Percentiles rank a stretch among this genome's conserved stretches.
phyloP scores from a whole-genome alignment of 2,329 filamentous ascomycete genomes.

The Colletotrichum sp. region DNA sequence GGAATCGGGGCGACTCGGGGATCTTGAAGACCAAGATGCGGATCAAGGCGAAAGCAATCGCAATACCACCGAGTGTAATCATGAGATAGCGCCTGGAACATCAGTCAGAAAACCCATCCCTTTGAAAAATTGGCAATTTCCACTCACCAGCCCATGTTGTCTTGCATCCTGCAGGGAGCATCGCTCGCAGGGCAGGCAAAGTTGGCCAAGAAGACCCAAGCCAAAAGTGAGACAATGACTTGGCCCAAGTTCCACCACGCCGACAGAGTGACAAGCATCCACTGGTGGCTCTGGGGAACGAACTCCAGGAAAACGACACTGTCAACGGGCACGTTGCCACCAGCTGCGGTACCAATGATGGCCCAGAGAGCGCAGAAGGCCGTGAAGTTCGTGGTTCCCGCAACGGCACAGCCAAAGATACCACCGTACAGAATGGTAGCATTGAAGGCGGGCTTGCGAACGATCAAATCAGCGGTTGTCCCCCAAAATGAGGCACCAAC shows the following conservation, averaged over 20 bases:
- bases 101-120: background rate
- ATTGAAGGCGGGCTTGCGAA: conserved; percentile 50
- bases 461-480: conserved; percentile 43
- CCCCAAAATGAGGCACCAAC: conserved; percentile 52
- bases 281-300: conserved; percentile 51
- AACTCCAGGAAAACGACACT: conserved; percentile 58
- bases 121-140: conserved; percentile 1
- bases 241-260: conserved; percentile 59
- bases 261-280: conserved; percentile 50
- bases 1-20: conserved; percentile 51
- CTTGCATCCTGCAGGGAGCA: conserved; percentile 36
- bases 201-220: conserved; percentile 47
- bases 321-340: conserved; percentile 57
- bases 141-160: conserved; percentile 53
- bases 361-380: conserved; percentile 61
- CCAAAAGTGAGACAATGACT: conserved; percentile 48
- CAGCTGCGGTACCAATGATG: conserved; percentile 45
- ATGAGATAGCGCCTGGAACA: conserved; percentile 44
- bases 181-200: conserved; percentile 41
- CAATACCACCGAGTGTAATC: conserved; percentile 47
- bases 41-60: conserved; percentile 46
- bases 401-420: conserved; percentile 63
- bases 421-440: conserved; percentile 46
- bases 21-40: conserved; percentile 53
- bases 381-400: conserved; percentile 62